Percentiles rank a stretch among this genome's conserved stretches.
These are phyloP conservation scores for Mortierella sp. DNA, from an alignment of 371 early-diverging fungal species.

Conservation along the genomic window DNA sequence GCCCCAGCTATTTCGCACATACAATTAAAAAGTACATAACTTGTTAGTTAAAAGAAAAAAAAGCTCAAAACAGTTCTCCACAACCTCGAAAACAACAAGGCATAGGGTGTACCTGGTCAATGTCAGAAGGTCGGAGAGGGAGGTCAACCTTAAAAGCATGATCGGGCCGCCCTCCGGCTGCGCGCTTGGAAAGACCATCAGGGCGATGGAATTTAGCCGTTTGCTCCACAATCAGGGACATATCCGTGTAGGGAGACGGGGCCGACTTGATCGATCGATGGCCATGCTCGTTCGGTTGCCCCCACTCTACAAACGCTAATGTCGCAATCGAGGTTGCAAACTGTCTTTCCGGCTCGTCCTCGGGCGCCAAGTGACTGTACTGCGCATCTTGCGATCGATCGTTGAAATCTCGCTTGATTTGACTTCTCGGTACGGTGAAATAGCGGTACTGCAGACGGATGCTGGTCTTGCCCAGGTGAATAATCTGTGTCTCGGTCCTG, in stretches of 20 bases:
- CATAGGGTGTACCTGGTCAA: constrained; percentile 21
- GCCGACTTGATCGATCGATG: constrained; percentile 20
- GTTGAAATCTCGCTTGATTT: constrained; percentile 34
- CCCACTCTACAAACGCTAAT: constrained; percentile 31
- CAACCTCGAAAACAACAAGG: neutral
- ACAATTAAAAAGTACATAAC: neutral
- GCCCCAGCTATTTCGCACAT: constrained; percentile 20
- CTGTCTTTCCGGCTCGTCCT: constrained; percentile 29
- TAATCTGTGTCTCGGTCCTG: constrained; percentile 21
- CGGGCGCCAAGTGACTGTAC: constrained; percentile 8
- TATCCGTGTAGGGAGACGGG: constrained; percentile 10
- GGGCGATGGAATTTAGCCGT: constrained; percentile 1
- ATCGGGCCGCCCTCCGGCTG: constrained; percentile 14
- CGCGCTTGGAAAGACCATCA: neutral
- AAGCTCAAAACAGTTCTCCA: neutral
- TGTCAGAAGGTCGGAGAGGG: constrained; percentile 33
- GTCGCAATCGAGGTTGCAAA: constrained; percentile 27
- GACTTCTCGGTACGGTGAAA: constrained; percentile 35
- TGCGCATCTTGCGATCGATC: constrained; percentile 27
- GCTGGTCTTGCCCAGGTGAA: constrained; percentile 27
- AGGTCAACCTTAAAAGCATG: constrained; percentile 36
- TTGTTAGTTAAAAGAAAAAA: neutral
- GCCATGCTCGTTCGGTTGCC: constrained; percentile 20
- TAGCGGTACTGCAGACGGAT: constrained; percentile 26
- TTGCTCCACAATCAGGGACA: neutral